Evolutionary conservation across 352 stramenopile species (phyloP).

Genomic region (Pythium folliculosum): DNA sequence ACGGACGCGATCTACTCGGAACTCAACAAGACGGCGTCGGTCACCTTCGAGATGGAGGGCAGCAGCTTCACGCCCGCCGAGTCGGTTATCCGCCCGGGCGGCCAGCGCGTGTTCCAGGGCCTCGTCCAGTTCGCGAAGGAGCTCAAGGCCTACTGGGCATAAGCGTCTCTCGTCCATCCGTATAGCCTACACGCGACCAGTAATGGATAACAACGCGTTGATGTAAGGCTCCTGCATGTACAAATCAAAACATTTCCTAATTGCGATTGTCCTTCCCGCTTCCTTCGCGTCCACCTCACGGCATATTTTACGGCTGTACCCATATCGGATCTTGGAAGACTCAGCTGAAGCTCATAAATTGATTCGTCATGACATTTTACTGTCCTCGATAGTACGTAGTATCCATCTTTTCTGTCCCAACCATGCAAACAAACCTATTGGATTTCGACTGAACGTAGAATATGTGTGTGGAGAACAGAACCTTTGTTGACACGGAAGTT

Average conservation of each 20-base stretch:
- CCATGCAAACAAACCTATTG: too few species aligned
- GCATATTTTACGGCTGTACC: neutral
- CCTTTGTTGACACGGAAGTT: neutral
- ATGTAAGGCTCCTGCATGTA: neutral
- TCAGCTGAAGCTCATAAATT: neutral
- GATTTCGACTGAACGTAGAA: too few species aligned
- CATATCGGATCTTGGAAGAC: neutral
- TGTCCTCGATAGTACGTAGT: too few species aligned
- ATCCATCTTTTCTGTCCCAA: too few species aligned
- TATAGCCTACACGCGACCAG: neutral
- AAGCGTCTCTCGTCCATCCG: neutral
- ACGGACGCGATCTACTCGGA: constrained; percentile 33
- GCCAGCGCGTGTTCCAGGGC: constrained; percentile 30
- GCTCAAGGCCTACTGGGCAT: constrained; percentile 30
- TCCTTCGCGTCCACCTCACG: too few species aligned
- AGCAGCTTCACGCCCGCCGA: constrained; percentile 30
- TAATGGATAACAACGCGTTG: neutral
- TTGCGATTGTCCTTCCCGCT: neutral
- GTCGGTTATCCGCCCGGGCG: constrained; percentile 31
- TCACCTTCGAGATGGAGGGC: constrained; percentile 45
- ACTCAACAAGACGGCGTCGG: constrained; percentile 34
- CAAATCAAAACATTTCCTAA: neutral
- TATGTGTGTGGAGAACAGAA: neutral
- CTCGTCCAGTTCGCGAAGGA: constrained; percentile 34
- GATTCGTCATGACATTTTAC: neutral